These are phyloP conservation scores for Scedosporium minutisporum DNA, from an alignment of 2,329 filamentous ascomycete species.

Conservation along the genomic window DNA sequence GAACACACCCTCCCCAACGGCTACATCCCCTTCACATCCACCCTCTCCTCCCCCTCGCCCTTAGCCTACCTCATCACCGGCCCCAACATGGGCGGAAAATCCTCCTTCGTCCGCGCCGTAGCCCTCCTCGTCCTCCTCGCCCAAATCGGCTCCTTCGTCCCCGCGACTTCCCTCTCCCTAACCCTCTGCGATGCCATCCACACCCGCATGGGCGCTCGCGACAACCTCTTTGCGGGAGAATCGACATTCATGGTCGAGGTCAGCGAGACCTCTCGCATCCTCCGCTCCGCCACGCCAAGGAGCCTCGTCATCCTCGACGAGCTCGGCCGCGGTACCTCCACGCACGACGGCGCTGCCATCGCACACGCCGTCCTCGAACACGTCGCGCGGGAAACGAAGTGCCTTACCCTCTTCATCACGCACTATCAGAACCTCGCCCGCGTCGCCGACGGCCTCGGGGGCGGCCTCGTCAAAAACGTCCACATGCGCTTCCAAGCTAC, in stretches of 20 bases:
- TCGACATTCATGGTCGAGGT: slow-evolving; percentile 98
- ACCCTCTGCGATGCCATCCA: slow-evolving; percentile 86
- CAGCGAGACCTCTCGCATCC: slow-evolving; percentile 81
- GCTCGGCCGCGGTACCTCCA: slow-evolving; percentile 84
- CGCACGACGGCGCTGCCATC: slow-evolving; percentile 93
- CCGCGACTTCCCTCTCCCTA: slow-evolving; percentile 62
- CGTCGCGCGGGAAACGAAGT: slow-evolving; percentile 63
- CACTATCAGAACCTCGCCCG: slow-evolving; percentile 82
- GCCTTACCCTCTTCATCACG: slow-evolving; percentile 90
- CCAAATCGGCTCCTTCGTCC: slow-evolving; percentile 90
- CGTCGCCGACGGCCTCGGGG: slow-evolving; percentile 58
- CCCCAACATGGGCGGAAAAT: slow-evolving; percentile 98
- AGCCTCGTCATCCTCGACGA: slow-evolving; percentile 90
- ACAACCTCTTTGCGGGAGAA: slow-evolving; percentile 92
- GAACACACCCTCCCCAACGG: slow-evolving; percentile 76
- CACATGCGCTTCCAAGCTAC: slow-evolving; percentile 77
- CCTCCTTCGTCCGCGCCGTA: slow-evolving; percentile 88
- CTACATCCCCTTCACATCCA: slow-evolving; percentile 86
- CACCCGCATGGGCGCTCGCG: slow-evolving; percentile 90
- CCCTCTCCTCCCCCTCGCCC: slow-evolving; percentile 44
- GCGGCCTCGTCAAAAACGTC: slow-evolving; percentile 64
- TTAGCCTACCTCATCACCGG: slow-evolving; percentile 84
- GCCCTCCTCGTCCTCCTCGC: slow-evolving; percentile 89
- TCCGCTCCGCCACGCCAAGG: slow-evolving; percentile 77
- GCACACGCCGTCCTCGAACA: slow-evolving; percentile 84